phyloP scores from a whole-genome alignment of 2,329 filamentous ascomycete species.

The Phyllosticta citriasiana region DNA sequence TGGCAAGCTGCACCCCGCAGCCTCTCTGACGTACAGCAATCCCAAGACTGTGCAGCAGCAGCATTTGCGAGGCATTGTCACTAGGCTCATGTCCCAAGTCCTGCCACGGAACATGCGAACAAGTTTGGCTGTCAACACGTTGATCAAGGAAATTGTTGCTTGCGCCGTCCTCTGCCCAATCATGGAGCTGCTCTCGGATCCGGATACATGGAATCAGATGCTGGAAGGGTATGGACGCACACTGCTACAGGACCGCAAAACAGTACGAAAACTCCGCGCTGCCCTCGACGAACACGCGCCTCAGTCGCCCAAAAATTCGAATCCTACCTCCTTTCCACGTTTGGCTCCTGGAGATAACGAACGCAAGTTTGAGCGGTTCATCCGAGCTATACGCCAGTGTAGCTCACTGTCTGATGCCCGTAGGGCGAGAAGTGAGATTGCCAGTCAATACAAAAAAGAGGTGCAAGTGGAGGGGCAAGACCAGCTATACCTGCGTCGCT shows the following conservation, averaged over 20 bases:
- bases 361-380: slow-evolving; percentile 87
- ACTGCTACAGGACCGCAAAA: slow-evolving; percentile 89
- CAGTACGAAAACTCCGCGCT: slow-evolving; percentile 80
- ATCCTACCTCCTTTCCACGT: slow-evolving; percentile 63
- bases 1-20: slow-evolving; percentile 79
- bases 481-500: slow-evolving; percentile 71
- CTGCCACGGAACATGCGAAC: slow-evolving; percentile 64
- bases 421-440: slow-evolving; percentile 81
- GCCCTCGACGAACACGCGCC: slow-evolving; percentile 91
- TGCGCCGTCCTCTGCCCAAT: slow-evolving; percentile 83
- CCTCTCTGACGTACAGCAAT: slow-evolving; percentile 72
- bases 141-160: slow-evolving; percentile 83
- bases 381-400: slow-evolving; percentile 77
- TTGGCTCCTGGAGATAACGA: slow-evolving; percentile 77
- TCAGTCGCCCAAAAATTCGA: slow-evolving; percentile 57
- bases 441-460: slow-evolving; percentile 84
- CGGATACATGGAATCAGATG: slow-evolving; percentile 94
- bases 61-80: slow-evolving; percentile 68
- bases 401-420: slow-evolving; percentile 89
- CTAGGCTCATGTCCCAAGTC: slow-evolving; percentile 61
- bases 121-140: slow-evolving; percentile 68
- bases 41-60: slow-evolving; percentile 79
- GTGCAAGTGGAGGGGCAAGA: slow-evolving; percentile 69
- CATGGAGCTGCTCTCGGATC: slow-evolving; percentile 71
- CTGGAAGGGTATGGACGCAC: slow-evolving; percentile 83